Base-by-base conservation (phyloP, 2,329 filamentous ascomycete species). In the Colletotrichum sp. region DNA sequence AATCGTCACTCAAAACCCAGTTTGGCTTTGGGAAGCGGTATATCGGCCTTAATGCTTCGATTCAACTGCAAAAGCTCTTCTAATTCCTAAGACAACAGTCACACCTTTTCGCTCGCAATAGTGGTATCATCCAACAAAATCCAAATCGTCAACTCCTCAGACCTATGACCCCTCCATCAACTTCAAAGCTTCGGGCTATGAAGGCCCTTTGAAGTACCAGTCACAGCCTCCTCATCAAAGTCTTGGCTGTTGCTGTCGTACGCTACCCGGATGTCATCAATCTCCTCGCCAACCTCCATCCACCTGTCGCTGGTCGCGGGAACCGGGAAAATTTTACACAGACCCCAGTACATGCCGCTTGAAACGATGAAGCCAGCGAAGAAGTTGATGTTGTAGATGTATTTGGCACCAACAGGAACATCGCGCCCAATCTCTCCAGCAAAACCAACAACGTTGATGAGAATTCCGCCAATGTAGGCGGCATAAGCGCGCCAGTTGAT, bases 361-460 rank as follows among this genome's bases (percentile, higher is more conserved):
- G 95, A 91, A 13, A 98, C 90, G 63, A 95, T 88, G 82, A 98
- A 96, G 0, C 96, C 96, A 59, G 91, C 90, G 83, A 98, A 98
- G 87, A 96, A 98, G 85, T 98, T 98, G 80, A 98, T 82, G 79
- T 96, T 95, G 88, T 98, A 98, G 76, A 98, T 92, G 82, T 98
- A 98, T 1, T 90, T 92, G 3, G 96, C 96, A 1, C 94, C 96
- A 8, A 91, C 87, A 0, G 96, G 96, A 0, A 98, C 95, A 3
- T 87, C 78, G 22, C 81, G 83, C 1, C 95, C 95, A 30, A 98
- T 90, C 0, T 94, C 95, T 4, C 95, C 96, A 1, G 93, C 95
- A 79, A 98, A 98, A 1, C 96, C 96, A 6, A 98, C 95, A 6
- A 98, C 94, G 80, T 98, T 98, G 88, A 98, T 93, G 7, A 97